A percentile compares a stretch with the other conserved stretches of the same genome.
These are phyloP conservation scores for Phyllosticta capitalensis DNA, from an alignment of 2,329 filamentous ascomycete genomes.

Conservation along the genomic window DNA sequence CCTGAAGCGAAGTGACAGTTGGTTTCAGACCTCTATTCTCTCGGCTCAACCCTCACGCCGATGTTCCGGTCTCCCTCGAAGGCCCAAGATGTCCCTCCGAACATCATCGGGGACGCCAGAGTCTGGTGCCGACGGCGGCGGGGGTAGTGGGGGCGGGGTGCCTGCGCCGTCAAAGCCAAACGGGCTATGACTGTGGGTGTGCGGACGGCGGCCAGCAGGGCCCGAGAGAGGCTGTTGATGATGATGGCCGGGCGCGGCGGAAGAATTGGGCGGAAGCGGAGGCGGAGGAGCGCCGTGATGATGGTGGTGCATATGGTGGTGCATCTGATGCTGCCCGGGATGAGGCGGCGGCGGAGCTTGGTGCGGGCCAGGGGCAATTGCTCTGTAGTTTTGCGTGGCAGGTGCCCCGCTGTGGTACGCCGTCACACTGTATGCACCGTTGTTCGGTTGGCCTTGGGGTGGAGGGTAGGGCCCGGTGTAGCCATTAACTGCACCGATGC, in stretches of 20 bases:
- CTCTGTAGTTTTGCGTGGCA: slow-evolving; percentile 1
- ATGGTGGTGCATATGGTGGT: slow-evolving; percentile 7
- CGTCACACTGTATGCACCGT: background rate
- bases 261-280: background rate
- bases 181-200: background rate
- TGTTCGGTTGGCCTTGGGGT: slow-evolving; percentile 1
- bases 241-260: background rate
- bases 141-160: slow-evolving; percentile 3
- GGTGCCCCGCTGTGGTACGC: background rate
- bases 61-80: slow-evolving; percentile 2
- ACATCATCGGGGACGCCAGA: slow-evolving; percentile 2
- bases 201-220: background rate
- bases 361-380: slow-evolving; percentile 7
- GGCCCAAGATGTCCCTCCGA: slow-evolving; percentile 6
- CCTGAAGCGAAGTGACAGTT: too few species aligned
- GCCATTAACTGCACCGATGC: background rate
- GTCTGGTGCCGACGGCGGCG: background rate
- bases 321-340: background rate
- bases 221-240: slow-evolving; percentile 33
- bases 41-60: slow-evolving; percentile 1
- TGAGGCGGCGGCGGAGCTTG: background rate
- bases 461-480: slow-evolving; percentile 7
- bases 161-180: slow-evolving; percentile 7
- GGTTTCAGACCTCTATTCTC: too few species aligned
- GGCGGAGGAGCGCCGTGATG: slow-evolving; percentile 4